A percentile compares a stretch with the other conserved stretches of the same genome.
These are phyloP conservation scores for Porcisia deanei DNA, from an alignment of 208 protist genomes.

Conservation along the genomic window DNA sequence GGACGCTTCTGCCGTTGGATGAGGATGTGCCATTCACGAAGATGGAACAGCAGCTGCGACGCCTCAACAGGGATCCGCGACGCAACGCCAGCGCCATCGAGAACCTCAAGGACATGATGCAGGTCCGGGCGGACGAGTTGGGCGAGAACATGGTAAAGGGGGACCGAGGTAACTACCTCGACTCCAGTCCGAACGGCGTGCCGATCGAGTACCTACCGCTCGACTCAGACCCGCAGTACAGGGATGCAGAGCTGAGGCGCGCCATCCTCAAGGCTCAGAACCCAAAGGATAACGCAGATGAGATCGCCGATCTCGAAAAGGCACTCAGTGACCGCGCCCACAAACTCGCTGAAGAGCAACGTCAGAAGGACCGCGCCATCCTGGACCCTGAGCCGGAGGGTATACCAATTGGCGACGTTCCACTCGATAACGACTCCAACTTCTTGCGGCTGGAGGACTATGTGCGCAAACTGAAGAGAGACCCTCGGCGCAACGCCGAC, in stretches of 20 bases:
- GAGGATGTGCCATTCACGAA: slow-evolving; percentile 60
- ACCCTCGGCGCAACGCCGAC: slow-evolving; percentile 52
- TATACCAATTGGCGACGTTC: slow-evolving; percentile 61
- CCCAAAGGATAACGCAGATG: slow-evolving; percentile 39
- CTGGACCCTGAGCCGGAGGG: slow-evolving; percentile 75
- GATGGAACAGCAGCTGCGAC: slow-evolving; percentile 70
- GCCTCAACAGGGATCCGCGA: slow-evolving; percentile 52
- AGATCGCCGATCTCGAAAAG: slow-evolving; percentile 61
- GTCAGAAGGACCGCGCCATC: slow-evolving; percentile 54
- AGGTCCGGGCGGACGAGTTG: slow-evolving; percentile 69
- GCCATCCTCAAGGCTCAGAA: slow-evolving; percentile 59
- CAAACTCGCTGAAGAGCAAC: slow-evolving; percentile 58
- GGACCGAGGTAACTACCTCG: slow-evolving; percentile 70
- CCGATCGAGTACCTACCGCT: slow-evolving; percentile 60
- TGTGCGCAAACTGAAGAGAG: slow-evolving; percentile 70
- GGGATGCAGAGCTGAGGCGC: slow-evolving; percentile 65
- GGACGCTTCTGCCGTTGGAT: slow-evolving; percentile 65
- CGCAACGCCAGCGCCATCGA: slow-evolving; percentile 64
- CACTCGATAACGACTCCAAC: slow-evolving; percentile 51
- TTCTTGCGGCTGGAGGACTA: slow-evolving; percentile 64
- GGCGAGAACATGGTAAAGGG: slow-evolving; percentile 59
- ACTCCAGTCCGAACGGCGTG: slow-evolving; percentile 61
- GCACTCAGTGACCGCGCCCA: slow-evolving; percentile 72
- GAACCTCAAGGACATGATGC: slow-evolving; percentile 72
- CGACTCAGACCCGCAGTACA: slow-evolving; percentile 58